phyloP scores from a whole-genome alignment of 192 early-diverging fungal species.

The Coemansia sp. region DNA sequence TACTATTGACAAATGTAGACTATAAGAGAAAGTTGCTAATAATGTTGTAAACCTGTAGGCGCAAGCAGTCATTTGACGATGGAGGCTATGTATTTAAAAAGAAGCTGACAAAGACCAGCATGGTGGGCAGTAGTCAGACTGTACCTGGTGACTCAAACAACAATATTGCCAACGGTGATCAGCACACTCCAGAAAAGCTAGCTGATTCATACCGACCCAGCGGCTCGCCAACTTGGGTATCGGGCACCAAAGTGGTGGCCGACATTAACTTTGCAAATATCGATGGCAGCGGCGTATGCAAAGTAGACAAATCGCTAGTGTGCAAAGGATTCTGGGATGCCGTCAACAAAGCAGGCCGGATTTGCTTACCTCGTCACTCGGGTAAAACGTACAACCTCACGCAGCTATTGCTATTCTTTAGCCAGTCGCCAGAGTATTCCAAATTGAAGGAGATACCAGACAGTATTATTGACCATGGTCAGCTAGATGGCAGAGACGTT shows the following conservation, averaged over 20 bases:
- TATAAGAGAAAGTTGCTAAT: too few relatives aligned
- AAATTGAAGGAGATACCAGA: not conserved
- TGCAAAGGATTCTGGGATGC: conserved; percentile 48
- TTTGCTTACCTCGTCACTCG: conserved; percentile 40
- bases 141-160: not conserved
- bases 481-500: too few relatives aligned
- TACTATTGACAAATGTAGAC: not conserved
- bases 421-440: conserved; percentile 9
- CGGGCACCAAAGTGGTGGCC: conserved; percentile 29
- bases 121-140: not conserved
- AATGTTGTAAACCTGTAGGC: not conserved
- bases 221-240: conserved; percentile 40
- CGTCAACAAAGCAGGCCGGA: conserved; percentile 24
- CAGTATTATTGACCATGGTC: conserved; percentile 5
- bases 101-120: not conserved
- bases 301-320: conserved; percentile 46
- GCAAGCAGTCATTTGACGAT: not conserved
- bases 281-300: conserved; percentile 17
- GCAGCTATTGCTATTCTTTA: conserved; percentile 44
- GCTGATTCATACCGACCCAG: conserved; percentile 26
- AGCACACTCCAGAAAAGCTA: conserved; percentile 21
- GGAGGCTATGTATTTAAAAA: not conserved
- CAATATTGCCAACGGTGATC: not conserved
- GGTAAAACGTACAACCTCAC: conserved; percentile 52
- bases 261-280: conserved; percentile 27